phyloP scores from a whole-genome alignment of 805 yeast species.

The Teunomyces lycoperdinae region DNA sequence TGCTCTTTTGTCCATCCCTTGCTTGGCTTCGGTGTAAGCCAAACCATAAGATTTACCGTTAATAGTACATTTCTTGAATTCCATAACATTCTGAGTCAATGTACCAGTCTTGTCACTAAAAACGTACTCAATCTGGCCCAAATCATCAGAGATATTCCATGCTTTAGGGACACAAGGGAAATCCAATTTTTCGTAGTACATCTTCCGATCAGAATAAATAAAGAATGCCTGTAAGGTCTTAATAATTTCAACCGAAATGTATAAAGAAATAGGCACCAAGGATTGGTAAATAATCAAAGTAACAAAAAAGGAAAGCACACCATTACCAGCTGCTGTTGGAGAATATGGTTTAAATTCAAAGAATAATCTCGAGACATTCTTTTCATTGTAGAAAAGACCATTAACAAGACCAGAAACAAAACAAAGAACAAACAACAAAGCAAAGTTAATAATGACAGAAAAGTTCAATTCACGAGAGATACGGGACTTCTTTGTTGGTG shows the following conservation, averaged over 20 bases:
- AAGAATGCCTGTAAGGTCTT: slow-evolving; percentile 80
- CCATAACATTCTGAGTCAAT: slow-evolving; percentile 81
- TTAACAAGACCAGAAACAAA: slow-evolving; percentile 67
- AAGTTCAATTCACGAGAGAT: slow-evolving; percentile 70
- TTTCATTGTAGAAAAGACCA: slow-evolving; percentile 57
- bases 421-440: slow-evolving; percentile 62
- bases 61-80: slow-evolving; percentile 76
- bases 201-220: slow-evolving; percentile 69
- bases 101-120: slow-evolving; percentile 87
- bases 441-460: slow-evolving; percentile 66
- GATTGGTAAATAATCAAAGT: slow-evolving; percentile 75
- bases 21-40: slow-evolving; percentile 81
- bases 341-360: slow-evolving; percentile 73
- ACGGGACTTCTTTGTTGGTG: slow-evolving; percentile 75
- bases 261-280: slow-evolving; percentile 78
- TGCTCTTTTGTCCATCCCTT: slow-evolving; percentile 73
- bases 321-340: slow-evolving; percentile 62
- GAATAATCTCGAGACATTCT: slow-evolving; percentile 51
- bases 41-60: slow-evolving; percentile 71
- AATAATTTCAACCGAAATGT: slow-evolving; percentile 78
- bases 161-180: slow-evolving; percentile 83
- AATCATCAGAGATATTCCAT: slow-evolving; percentile 83
- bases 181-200: slow-evolving; percentile 68
- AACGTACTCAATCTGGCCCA: slow-evolving; percentile 82
- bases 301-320: slow-evolving; percentile 70